These are phyloP conservation scores for Priceomyces fermenticarens DNA, from an alignment of 805 yeast species.

Conservation along the genomic window DNA sequence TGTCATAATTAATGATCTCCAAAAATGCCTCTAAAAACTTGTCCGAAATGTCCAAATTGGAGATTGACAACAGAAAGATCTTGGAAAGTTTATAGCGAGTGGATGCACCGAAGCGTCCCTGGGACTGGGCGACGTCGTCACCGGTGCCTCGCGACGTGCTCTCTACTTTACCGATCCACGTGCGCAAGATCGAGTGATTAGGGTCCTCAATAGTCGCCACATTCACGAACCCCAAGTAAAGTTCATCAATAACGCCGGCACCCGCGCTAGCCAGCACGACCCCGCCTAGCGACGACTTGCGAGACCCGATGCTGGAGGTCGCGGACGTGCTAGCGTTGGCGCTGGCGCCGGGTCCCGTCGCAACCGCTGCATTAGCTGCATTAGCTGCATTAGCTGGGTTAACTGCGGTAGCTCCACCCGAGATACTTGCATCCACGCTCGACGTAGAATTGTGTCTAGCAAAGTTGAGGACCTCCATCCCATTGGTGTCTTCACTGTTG, in stretches of 20 bases:
- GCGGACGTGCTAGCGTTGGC: not conserved
- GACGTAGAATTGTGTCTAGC: constrained; percentile 1
- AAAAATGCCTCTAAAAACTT: constrained; percentile 51
- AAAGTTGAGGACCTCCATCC: constrained; percentile 1
- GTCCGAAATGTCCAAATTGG: constrained; percentile 65
- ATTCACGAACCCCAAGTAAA: constrained; percentile 66
- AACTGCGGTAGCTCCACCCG: not conserved
- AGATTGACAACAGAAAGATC: constrained; percentile 67
- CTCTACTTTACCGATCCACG: constrained; percentile 40
- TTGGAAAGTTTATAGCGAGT: constrained; percentile 49
- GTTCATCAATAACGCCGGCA: constrained; percentile 59
- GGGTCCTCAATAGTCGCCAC: constrained; percentile 44
- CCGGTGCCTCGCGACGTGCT: constrained; percentile 14
- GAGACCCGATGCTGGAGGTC: not conserved
- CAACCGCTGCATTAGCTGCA: too few species aligned
- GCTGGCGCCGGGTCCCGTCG: not conserved
- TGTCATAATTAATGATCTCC: constrained; percentile 38
- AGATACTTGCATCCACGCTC: not conserved
- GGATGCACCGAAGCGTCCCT: constrained; percentile 9
- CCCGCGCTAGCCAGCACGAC: constrained; percentile 11
- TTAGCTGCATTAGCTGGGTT: too few species aligned
- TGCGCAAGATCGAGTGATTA: constrained; percentile 30
- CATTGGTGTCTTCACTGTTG: constrained; percentile 7
- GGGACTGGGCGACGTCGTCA: not conserved
- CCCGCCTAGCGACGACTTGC: too few species aligned